Percentiles rank a stretch among this genome's conserved stretches.
Conservation (phyloP, 306 rosid species). For the Argentina anserina region DNA sequence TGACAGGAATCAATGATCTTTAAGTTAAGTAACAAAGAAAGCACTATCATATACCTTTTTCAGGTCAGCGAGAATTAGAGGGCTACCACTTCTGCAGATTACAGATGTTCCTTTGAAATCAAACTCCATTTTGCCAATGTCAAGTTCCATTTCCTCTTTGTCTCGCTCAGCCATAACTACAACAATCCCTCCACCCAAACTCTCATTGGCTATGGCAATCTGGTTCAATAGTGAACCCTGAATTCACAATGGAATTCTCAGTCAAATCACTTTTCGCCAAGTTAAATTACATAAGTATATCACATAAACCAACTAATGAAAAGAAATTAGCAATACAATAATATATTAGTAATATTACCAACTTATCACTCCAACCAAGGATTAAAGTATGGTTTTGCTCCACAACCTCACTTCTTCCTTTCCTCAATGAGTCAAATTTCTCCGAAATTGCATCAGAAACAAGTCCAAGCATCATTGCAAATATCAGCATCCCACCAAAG, state of each 20-base stretch:
- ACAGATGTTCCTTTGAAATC: slow-evolving; percentile 86
- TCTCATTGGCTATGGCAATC: slow-evolving; percentile 87
- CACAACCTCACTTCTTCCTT: slow-evolving; percentile 91
- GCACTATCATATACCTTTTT: slow-evolving; percentile 55
- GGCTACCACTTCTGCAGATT: slow-evolving; percentile 93
- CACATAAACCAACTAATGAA: neutral
- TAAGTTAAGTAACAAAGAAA: slow-evolving; percentile 11
- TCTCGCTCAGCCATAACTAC: slow-evolving; percentile 95
- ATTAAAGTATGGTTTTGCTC: slow-evolving; percentile 82
- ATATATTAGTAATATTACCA: slow-evolving; percentile 37
- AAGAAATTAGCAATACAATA: neutral
- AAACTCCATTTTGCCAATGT: slow-evolving; percentile 92
- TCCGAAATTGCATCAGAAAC: slow-evolving; percentile 88
- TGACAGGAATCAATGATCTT: neutral
- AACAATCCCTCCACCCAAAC: slow-evolving; percentile 79
- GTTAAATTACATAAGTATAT: neutral
- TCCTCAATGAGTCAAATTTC: slow-evolving; percentile 85
- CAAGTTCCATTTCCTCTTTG: slow-evolving; percentile 96
- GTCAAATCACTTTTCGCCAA: slow-evolving; percentile 14
- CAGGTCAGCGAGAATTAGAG: slow-evolving; percentile 83
- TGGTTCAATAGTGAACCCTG: slow-evolving; percentile 90
- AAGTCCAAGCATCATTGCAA: slow-evolving; percentile 98
- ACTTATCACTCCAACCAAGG: slow-evolving; percentile 94
- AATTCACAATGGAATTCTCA: slow-evolving; percentile 17
- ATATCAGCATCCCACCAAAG: slow-evolving; percentile 93